phyloP scores from a whole-genome alignment of 192 early-diverging fungal species.

The Borealophlyctis nickersoniae region DNA sequence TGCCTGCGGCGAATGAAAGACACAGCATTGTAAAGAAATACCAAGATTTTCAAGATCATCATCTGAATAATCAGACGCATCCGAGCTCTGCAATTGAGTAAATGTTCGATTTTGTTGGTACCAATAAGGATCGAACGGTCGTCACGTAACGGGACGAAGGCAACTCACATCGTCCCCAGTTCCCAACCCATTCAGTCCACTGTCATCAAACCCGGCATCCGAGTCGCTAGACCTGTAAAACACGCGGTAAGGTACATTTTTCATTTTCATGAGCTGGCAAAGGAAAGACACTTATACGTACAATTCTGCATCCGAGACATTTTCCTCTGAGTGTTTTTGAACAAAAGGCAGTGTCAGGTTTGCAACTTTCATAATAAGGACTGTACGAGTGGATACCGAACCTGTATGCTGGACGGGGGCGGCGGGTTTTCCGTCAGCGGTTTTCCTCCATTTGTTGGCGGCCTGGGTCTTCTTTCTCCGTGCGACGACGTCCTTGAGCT shows the following conservation, averaged over 20 bases:
- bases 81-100: constrained; percentile 10
- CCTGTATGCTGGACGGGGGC: no score
- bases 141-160: not conserved
- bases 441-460: constrained; percentile 21
- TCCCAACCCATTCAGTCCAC: constrained; percentile 21
- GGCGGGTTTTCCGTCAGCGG: not conserved
- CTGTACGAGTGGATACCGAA: no score
- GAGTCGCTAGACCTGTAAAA: constrained; percentile 65
- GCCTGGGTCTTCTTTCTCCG: constrained; percentile 30
- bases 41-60: constrained; percentile 41
- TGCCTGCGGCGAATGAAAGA: no score
- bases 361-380: no score
- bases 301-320: not conserved
- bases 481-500: constrained; percentile 57
- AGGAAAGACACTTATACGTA: not conserved
- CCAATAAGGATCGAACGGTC: no score
- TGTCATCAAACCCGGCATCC: constrained; percentile 64
- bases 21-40: no score
- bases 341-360: no score
- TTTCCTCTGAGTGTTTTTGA: no score
- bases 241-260: no score
- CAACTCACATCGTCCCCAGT: constrained; percentile 8
- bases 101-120: no score
- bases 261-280: not conserved
- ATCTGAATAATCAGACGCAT: constrained; percentile 22